phyloP scores from a whole-genome alignment of 23 red algal species.

The Gracilaria vermiculophylla region DNA sequence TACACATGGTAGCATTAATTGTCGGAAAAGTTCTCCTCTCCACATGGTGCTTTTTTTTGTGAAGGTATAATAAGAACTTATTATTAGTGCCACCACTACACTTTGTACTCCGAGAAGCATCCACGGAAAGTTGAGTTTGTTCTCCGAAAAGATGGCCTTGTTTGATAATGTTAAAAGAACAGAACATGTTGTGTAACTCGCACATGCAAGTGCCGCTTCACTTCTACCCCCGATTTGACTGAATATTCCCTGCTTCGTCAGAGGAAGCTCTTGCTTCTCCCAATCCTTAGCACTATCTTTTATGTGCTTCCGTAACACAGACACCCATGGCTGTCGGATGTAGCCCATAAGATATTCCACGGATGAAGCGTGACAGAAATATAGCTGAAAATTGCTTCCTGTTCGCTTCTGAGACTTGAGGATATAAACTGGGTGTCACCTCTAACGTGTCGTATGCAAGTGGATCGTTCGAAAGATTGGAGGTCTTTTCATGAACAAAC shows the following conservation, averaged over 20 bases:
- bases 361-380: neutral
- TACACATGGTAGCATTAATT: slow-evolving; percentile 64
- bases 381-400: neutral
- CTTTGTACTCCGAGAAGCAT: slow-evolving; percentile 67
- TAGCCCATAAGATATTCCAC: neutral
- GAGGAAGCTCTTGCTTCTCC: neutral
- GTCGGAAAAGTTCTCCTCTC: slow-evolving; percentile 26
- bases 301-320: neutral
- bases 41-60: neutral
- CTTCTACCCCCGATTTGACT: neutral
- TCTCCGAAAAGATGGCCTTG: slow-evolving; percentile 79
- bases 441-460: neutral
- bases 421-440: neutral
- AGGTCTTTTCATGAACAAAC: neutral
- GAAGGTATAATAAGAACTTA: neutral
- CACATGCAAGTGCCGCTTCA: slow-evolving; percentile 47
- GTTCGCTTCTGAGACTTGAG: neutral
- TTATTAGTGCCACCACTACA: slow-evolving; percentile 10
- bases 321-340: neutral
- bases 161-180: slow-evolving; percentile 69
- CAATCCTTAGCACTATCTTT: neutral
- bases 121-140: slow-evolving; percentile 72
- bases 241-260: neutral
- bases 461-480: neutral
- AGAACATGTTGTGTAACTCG: slow-evolving; percentile 34